phyloP scores from a whole-genome alignment of 1,284 basidiomycete genomes.

The Trichosporon sp. region DNA sequence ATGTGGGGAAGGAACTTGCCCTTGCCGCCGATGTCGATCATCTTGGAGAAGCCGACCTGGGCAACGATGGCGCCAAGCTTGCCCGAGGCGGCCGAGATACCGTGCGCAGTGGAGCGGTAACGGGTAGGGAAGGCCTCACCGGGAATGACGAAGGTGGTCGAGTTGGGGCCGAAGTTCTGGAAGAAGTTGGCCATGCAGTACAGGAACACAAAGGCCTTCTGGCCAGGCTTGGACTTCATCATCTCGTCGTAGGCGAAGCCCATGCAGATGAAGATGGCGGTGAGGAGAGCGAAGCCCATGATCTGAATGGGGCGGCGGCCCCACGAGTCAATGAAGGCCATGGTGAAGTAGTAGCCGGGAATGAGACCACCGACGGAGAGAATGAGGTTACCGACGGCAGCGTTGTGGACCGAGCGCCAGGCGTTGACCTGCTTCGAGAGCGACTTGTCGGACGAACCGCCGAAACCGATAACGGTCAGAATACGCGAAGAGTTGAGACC shows the following conservation, averaged over 20 bases:
- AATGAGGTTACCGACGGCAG: slow-evolving; percentile 56
- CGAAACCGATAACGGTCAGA: slow-evolving; percentile 54
- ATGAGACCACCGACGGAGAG: slow-evolving; percentile 57
- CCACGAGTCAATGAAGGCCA: slow-evolving; percentile 45
- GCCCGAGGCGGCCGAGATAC: slow-evolving; percentile 74
- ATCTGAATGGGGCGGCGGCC: slow-evolving; percentile 54
- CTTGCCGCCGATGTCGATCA: slow-evolving; percentile 62
- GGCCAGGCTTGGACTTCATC: slow-evolving; percentile 55
- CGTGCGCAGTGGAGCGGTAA: slow-evolving; percentile 75
- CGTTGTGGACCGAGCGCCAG: slow-evolving; percentile 33
- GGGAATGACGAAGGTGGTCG: slow-evolving; percentile 73
- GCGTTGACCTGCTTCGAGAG: slow-evolving; percentile 37
- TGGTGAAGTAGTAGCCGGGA: slow-evolving; percentile 49
- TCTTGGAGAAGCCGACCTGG: slow-evolving; percentile 67
- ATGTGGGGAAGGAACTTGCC: slow-evolving; percentile 52
- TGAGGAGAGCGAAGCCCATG: slow-evolving; percentile 66
- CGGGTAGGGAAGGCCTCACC: slow-evolving; percentile 82
- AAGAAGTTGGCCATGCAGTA: slow-evolving; percentile 51
- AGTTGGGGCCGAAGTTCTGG: slow-evolving; percentile 63
- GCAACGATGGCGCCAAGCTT: slow-evolving; percentile 79
- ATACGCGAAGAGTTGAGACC: slow-evolving; percentile 70
- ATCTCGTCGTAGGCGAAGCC: slow-evolving; percentile 69
- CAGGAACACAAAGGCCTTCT: slow-evolving; percentile 54
- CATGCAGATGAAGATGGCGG: slow-evolving; percentile 43
- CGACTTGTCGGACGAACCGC: slow-evolving; percentile 37